phyloP scores from a whole-genome alignment of 768 basidiomycete genomes.

The Lactarius hatsudake region DNA sequence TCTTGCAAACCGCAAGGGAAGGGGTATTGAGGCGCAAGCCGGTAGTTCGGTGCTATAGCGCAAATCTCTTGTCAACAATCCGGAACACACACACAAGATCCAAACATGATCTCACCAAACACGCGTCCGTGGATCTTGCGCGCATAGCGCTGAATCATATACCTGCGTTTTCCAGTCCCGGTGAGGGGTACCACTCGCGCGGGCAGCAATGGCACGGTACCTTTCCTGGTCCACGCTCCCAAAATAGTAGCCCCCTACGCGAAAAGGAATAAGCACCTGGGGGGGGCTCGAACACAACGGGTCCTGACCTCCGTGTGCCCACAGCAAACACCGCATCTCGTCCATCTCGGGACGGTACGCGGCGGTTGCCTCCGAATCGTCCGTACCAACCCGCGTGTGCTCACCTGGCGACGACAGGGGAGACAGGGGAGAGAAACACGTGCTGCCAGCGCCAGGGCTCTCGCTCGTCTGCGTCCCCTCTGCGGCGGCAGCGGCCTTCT shows the following conservation, averaged over 20 bases:
- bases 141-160: constrained; percentile 79
- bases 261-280: constrained; percentile 5
- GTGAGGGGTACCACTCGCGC: too few species aligned
- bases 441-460: not conserved
- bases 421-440: not conserved
- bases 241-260: constrained; percentile 73
- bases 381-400: constrained; percentile 23
- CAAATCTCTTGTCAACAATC: constrained; percentile 15
- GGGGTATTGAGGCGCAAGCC: constrained; percentile 92
- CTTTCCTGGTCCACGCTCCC: constrained; percentile 79
- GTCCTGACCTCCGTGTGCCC: constrained; percentile 65
- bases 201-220: constrained; percentile 32
- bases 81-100: too few species aligned
- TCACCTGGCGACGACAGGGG: constrained; percentile 20
- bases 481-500: constrained; percentile 33
- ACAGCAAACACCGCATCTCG: constrained; percentile 80
- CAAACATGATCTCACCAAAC: constrained; percentile 52
- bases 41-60: constrained; percentile 66
- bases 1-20: constrained; percentile 94
- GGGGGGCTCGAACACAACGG: not conserved
- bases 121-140: constrained; percentile 92
- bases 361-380: constrained; percentile 32
- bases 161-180: constrained; percentile 37
- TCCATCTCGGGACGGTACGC: constrained; percentile 69
- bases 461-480: constrained; percentile 37